Conservation (phyloP, 352 stramenopile genomes). For the Globisporangium nunn region DNA sequence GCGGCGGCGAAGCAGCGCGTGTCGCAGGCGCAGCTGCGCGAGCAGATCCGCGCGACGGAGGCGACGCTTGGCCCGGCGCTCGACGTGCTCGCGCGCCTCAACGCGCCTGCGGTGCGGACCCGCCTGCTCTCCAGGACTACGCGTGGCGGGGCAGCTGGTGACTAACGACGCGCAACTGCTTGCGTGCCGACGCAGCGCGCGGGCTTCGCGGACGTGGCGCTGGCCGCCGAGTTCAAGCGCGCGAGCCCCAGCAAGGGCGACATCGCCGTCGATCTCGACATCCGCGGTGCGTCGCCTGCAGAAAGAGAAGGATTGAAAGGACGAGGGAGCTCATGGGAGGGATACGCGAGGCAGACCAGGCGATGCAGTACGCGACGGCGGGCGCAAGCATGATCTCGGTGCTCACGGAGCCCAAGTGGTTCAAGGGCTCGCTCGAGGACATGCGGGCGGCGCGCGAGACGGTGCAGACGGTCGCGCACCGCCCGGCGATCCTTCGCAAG, state of each 20-base stretch:
- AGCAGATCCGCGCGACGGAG: slow-evolving; percentile 81
- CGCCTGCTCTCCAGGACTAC: not conserved
- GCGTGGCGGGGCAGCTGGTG: not conserved
- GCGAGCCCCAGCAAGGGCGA: slow-evolving; percentile 96
- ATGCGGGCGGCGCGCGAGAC: slow-evolving; percentile 49
- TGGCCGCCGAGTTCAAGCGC: slow-evolving; percentile 98
- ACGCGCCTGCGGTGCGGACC: slow-evolving; percentile 59
- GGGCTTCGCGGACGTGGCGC: slow-evolving; percentile 74
- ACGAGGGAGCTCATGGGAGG: not conserved
- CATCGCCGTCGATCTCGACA: slow-evolving; percentile 81
- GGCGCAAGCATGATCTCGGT: slow-evolving; percentile 96
- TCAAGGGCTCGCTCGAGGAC: slow-evolving; percentile 93
- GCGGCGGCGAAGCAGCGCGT: slow-evolving; percentile 41
- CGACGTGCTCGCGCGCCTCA: slow-evolving; percentile 78
- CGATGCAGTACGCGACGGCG: slow-evolving; percentile 82
- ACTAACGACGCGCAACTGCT: not conserved
- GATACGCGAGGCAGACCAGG: slow-evolving; percentile 67
- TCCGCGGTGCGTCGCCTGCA: slow-evolving; percentile 40
- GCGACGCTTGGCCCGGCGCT: slow-evolving; percentile 73
- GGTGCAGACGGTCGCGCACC: slow-evolving; percentile 31
- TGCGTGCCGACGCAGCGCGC: slow-evolving; percentile 25
- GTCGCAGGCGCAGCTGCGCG: slow-evolving; percentile 39
- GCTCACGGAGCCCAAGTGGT: slow-evolving; percentile 97
- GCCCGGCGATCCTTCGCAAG: slow-evolving; percentile 79
- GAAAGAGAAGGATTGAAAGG: not conserved